Evolutionary conservation across 2,329 filamentous ascomycete genomes (phyloP), one percentile per base, ranked within the genome.

Genomic region (Ceratocystis variospora): DNA sequence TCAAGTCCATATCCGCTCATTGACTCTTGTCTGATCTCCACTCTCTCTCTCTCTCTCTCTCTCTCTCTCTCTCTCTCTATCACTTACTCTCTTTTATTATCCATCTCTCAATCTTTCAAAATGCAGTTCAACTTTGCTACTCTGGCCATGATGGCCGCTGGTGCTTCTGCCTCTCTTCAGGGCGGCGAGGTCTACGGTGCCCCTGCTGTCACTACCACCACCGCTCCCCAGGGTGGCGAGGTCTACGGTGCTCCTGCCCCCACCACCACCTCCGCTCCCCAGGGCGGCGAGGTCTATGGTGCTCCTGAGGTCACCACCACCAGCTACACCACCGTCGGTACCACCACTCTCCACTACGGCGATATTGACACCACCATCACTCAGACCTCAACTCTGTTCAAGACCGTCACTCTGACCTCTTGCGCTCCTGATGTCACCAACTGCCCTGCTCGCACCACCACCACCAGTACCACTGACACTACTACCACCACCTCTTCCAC

Each of bases 401-500:
- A 67, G 64, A 69, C 68, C 25, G 46, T 69, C 61, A 69, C 68
- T 25, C 65, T 69, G 22, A 69, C 68, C 19, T 68, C 67, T 37
- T 69, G 68, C 65, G 65, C 57, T 31, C 31, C 67, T 41, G 68
- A 69, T 25, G 67, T 68, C 33, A 66, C 68, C 59, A 63, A 69
- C 65, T 68, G 68, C 66, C 66, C 66, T 46, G 66, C 28, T 31
- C 66, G 66, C 46, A 65, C 48, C 17, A 57, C 19, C 28, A 44
- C 63, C 22, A 28, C 33, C 10, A 19, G 12, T n/a, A 44, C 61
- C 17, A 22, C 19, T 2, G 7, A 2, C 7, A 44, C 37, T 5
- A 25, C 15, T 5, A 50, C 22, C 15, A 10, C 41, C 10, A 25
- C 50, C 10, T 44, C 57, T 0, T 7, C 57, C 25, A 31, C 7